phyloP scores from a whole-genome alignment of 768 basidiomycete species.

The Mycena capillaripes region DNA sequence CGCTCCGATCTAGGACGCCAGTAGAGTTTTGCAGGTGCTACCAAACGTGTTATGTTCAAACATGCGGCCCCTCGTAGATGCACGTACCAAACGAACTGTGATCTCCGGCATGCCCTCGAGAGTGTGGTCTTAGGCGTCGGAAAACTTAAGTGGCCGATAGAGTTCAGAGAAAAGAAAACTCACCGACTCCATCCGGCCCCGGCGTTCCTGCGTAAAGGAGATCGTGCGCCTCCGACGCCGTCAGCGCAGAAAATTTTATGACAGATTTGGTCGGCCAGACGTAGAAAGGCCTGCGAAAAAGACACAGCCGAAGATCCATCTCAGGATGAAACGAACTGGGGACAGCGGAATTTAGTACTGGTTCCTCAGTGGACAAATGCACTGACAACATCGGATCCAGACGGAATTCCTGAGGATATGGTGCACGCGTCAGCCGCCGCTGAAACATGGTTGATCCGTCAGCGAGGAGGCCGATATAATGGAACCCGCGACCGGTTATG shows the following conservation, averaged over 20 bases:
- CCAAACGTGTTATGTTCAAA: too few relatives aligned
- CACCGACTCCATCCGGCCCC: slow-evolving; percentile 17
- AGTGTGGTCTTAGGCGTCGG: not conserved
- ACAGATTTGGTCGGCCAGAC: slow-evolving; percentile 30
- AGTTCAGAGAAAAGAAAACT: not conserved
- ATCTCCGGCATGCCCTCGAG: slow-evolving; percentile 14
- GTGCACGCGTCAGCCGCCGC: not conserved
- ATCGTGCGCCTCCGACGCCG: not conserved
- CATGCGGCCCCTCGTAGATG: not conserved
- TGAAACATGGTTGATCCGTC: slow-evolving; percentile 14
- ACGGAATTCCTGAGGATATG: slow-evolving; percentile 18
- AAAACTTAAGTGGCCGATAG: not conserved
- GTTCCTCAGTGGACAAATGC: not conserved
- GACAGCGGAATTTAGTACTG: not conserved
- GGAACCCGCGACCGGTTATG: slow-evolving; percentile 11
- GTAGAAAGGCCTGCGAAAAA: slow-evolving; percentile 24
- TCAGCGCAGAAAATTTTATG: slow-evolving; percentile 19
- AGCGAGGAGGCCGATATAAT: slow-evolving; percentile 15
- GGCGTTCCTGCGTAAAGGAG: not conserved
- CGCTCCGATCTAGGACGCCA: slow-evolving; percentile 1
- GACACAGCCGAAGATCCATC: slow-evolving; percentile 10
- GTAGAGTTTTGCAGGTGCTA: not conserved
- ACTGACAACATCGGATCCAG: slow-evolving; percentile 13
- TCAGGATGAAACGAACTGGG: slow-evolving; percentile 20
- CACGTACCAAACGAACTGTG: slow-evolving; percentile 13